These are phyloP conservation scores for Ambrosia hybrid DNA, from an alignment of 140 eudicot species.

Conservation along the genomic window DNA sequence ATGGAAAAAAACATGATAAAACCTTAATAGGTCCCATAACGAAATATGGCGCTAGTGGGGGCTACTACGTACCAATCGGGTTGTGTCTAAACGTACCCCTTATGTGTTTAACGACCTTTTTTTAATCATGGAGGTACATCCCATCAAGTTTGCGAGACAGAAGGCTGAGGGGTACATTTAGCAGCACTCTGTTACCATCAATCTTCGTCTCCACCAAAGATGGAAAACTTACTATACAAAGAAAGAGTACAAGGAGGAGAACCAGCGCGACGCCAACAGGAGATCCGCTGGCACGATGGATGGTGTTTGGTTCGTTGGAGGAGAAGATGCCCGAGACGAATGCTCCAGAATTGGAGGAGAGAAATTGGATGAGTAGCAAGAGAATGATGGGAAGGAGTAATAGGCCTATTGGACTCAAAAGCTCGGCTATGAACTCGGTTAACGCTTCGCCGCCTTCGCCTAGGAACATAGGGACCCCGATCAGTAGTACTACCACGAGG, in stretches of 20 bases:
- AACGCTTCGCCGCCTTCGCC: conserved; percentile 80
- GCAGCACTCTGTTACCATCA: conserved; percentile 35
- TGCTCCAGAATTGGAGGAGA: conserved; percentile 76
- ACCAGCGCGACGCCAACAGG: conserved; percentile 83
- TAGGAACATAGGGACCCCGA: conserved; percentile 53
- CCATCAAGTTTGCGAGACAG: too few relatives aligned
- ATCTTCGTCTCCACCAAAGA: conserved; percentile 87
- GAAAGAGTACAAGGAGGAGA: conserved; percentile 59
- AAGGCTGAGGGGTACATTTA: too few relatives aligned
- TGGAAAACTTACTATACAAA: conserved; percentile 61
- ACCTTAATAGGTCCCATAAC: background rate
- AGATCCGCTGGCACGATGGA: conserved; percentile 87
- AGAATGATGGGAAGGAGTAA: conserved; percentile 75
- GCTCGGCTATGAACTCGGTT: conserved; percentile 68
- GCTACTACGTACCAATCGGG: too few relatives aligned
- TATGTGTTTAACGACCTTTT: too few relatives aligned
- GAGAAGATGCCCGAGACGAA: conserved; percentile 58
- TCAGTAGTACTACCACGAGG: conserved; percentile 53
- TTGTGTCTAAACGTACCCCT: too few relatives aligned
- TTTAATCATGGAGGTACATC: too few relatives aligned
- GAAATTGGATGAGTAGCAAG: conserved; percentile 66
- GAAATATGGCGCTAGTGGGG: background rate
- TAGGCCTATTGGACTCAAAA: conserved; percentile 70
- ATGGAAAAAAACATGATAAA: too few relatives aligned
- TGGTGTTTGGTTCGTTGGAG: conserved; percentile 69